Evolutionary conservation across 345 rosid species (phyloP).

Genomic region (Eucalyptus viminalis): DNA sequence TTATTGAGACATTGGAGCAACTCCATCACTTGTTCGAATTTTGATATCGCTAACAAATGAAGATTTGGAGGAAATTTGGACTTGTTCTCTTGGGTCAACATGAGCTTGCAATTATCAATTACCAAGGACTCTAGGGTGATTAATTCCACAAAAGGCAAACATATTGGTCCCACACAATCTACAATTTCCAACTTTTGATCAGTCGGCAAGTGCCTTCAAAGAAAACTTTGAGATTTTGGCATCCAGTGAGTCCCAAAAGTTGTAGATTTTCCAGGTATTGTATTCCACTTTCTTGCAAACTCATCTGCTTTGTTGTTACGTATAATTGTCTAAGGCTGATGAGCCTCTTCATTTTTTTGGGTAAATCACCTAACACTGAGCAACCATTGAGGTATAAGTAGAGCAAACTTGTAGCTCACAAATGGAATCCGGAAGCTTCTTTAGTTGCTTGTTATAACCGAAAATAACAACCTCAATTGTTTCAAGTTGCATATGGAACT

Average conservation of each 20-base stretch:
- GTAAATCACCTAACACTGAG: not conserved
- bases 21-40: not conserved
- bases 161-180: not conserved
- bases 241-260: accelerated
- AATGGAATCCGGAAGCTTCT: no score
- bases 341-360: not conserved
- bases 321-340: not conserved
- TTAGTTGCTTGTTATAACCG: accelerated
- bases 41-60: not conserved
- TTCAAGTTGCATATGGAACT: not conserved
- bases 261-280: not conserved
- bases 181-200: not conserved
- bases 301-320: not conserved
- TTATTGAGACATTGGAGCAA: not conserved
- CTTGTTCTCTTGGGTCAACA: not conserved
- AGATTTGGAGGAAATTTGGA: not conserved
- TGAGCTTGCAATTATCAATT: not conserved
- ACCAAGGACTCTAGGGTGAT: accelerated
- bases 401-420: not conserved
- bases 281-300: not conserved
- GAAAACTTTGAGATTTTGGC: no score
- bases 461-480: not conserved
- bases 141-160: not conserved
- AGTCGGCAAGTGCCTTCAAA: not conserved
- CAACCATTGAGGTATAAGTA: not conserved